These are phyloP conservation scores for Colletotrichum sp. DNA, from an alignment of 2,329 filamentous ascomycete species.

Conservation along the genomic window DNA sequence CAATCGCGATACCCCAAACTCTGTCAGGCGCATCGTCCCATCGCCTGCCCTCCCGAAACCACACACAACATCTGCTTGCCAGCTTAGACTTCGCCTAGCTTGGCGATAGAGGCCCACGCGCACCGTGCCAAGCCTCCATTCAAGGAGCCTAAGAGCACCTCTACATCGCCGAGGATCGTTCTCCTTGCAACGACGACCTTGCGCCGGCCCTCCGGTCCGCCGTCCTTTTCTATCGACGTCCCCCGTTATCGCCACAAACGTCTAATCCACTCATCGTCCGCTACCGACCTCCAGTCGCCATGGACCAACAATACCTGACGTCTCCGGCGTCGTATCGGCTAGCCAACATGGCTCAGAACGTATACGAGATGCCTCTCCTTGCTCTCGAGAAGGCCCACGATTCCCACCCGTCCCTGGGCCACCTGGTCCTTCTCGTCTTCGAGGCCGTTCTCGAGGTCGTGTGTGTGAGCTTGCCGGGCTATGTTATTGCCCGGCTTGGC, in stretches of 20 bases:
- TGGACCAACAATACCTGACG: slow-evolving; percentile 35
- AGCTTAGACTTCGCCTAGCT: slow-evolving; percentile 1
- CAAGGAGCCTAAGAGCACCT: neutral
- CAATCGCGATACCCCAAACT: neutral
- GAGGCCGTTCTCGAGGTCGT: slow-evolving; percentile 95
- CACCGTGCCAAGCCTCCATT: slow-evolving; percentile 14
- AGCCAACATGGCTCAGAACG: slow-evolving; percentile 38
- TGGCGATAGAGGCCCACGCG: slow-evolving; percentile 12
- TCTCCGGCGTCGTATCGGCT: slow-evolving; percentile 53
- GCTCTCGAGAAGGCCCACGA: slow-evolving; percentile 48
- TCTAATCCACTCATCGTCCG: neutral
- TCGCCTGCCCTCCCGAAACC: slow-evolving; percentile 5
- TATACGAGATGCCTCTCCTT: slow-evolving; percentile 47
- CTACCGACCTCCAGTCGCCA: neutral
- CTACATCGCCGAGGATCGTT: neutral
- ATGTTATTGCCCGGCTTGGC: slow-evolving; percentile 86
- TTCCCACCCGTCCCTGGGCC: slow-evolving; percentile 68
- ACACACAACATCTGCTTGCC: neutral
- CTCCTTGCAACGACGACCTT: neutral
- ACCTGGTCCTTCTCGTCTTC: slow-evolving; percentile 84
- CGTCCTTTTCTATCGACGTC: neutral
- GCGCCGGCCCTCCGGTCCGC: neutral
- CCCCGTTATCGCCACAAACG: neutral
- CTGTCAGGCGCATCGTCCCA: slow-evolving; percentile 1
- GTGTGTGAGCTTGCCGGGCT: slow-evolving; percentile 92